Percentiles rank a stretch among this genome's conserved stretches.
phyloP scores from a whole-genome alignment of 225 moss, liverwort and hornwort genomes.

The Neckera pumila region DNA sequence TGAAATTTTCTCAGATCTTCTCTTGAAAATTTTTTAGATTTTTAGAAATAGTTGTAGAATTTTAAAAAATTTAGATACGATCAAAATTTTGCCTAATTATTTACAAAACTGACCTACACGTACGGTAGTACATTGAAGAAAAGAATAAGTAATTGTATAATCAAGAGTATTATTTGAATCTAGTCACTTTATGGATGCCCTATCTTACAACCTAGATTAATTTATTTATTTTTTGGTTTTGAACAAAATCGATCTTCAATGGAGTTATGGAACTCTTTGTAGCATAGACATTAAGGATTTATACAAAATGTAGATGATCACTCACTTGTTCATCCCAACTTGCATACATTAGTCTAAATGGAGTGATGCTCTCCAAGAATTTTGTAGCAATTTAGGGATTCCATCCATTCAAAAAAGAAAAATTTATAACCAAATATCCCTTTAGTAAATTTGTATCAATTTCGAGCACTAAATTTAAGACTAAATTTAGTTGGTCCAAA shows the following conservation, averaged over 20 bases:
- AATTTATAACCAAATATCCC: not conserved
- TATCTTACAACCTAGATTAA: no score
- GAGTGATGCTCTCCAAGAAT: fast-evolving
- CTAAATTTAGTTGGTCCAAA: not conserved
- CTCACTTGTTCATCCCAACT: not conserved
- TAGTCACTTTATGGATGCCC: fast-evolving
- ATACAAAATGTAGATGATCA: not conserved
- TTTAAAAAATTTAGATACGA: no score
- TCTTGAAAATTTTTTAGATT: no score
- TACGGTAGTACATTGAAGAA: not conserved
- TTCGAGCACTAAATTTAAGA: no score
- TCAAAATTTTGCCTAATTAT: no score
- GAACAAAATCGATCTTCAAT: fast-evolving
- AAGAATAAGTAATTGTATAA: fast-evolving
- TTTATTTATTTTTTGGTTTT: no score
- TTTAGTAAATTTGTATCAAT: not conserved
- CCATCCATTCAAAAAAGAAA: not conserved
- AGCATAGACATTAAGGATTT: fast-evolving
- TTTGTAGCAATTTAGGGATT: not conserved
- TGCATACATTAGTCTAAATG: not conserved
- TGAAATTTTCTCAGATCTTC: no score
- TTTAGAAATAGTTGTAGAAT: no score
- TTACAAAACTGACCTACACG: no score
- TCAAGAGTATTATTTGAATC: fast-evolving
- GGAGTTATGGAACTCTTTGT: not conserved